Evolutionary conservation across 257 asterid species (phyloP), one percentile per base, ranked within the genome.

Genomic region (Ilex asprella): DNA sequence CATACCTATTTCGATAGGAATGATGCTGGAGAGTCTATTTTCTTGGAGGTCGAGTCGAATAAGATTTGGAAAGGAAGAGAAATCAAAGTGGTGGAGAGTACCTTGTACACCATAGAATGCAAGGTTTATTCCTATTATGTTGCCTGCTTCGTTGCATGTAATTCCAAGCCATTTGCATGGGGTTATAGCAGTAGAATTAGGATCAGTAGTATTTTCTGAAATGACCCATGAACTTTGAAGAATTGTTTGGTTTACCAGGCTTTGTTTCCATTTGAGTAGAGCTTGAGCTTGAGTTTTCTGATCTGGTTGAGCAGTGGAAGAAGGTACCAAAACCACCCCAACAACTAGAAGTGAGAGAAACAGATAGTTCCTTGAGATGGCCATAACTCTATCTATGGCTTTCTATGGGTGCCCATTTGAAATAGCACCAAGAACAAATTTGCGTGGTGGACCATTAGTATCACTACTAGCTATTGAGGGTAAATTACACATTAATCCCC

Each of bases 221-320:
- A 53, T 53, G 30, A 53, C 30, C 57, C 57, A 53, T 53, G 57
- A 14, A 10, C 57, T 53, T 21, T 21, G 27, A 6, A 53, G 4
- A 53, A 53, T 21, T n/a, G 57, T 6, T 10, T n/a, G 57, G 30
- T 53, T 53, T n/a, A 27, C 57, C 30, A 53, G 8, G 15, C 30
- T 53, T 53, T 53, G 29, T 53, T 53, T 53, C 57, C 57, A 53
- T 53, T 14, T 15, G 57, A 53, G 57, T 3, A 53, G 57, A 53
- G 57, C 57, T 21, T 53, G n/a, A 53, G 57, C 30, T 53, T 53
- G 29, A 6, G 15, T 53, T 0, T 1, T 15, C 5, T 10, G 57
- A 2, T 3, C 30, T 53, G 27, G 30, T 53, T 53, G 30, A 16
- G 30, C 57, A 3, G 2, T 53, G 57, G 29, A 53, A 21, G 30